phyloP scores from a whole-genome alignment of 2,329 filamentous ascomycete genomes.

The Trichophyton mentagrophytes region DNA sequence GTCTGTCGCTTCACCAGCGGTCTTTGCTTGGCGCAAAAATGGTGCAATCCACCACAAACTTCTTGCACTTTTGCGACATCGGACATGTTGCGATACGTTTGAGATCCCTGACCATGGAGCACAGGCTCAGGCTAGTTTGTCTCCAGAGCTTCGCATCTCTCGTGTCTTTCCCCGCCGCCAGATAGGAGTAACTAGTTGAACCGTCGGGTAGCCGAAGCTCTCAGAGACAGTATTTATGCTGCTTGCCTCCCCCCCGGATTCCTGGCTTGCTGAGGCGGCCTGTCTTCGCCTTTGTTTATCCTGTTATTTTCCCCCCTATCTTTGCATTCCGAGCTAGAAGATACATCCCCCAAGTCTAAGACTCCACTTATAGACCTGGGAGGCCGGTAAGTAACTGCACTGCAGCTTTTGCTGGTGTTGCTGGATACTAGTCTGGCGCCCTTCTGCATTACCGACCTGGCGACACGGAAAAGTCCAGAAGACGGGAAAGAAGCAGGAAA shows the following conservation, averaged over 20 bases:
- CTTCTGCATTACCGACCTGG: too few relatives aligned
- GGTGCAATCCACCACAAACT: background rate
- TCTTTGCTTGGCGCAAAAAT: background rate
- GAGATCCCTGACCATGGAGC: constrained; percentile 1
- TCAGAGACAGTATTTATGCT: background rate
- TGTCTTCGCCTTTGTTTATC: background rate
- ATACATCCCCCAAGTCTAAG: too few relatives aligned
- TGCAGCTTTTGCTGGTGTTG: too few relatives aligned
- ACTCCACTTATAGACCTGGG: too few relatives aligned
- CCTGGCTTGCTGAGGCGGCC: background rate
- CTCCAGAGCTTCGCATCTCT: background rate
- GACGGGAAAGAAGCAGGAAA: background rate
- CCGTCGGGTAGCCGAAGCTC: background rate
- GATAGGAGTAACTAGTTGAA: background rate
- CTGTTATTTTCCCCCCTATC: too few relatives aligned
- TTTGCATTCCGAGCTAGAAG: too few relatives aligned
- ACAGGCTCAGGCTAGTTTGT: too few relatives aligned
- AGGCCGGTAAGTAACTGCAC: too few relatives aligned
- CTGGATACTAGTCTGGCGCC: too few relatives aligned
- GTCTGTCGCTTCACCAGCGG: background rate
- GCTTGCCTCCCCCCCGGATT: background rate
- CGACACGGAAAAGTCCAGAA: too few relatives aligned
- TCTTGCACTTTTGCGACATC: background rate
- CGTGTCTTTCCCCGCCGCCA: constrained; percentile 2
- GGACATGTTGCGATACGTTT: background rate